Evolutionary conservation across 225 moss, liverwort and hornwort genomes (phyloP), one percentile per base, ranked within the genome.

Genomic region (Marchantia paleacea): DNA sequence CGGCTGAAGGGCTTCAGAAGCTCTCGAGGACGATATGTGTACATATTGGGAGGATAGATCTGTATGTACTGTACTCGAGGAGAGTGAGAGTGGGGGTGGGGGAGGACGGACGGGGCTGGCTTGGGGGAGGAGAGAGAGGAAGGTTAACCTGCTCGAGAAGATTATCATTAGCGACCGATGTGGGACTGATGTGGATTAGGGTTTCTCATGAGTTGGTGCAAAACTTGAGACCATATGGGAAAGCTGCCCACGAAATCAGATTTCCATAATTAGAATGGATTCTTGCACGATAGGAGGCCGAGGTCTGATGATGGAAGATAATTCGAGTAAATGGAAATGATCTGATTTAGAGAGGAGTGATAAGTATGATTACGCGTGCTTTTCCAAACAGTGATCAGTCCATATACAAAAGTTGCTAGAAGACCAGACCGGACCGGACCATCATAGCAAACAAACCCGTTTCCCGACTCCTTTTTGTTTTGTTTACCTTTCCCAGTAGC

Each of bases 221-320:
- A 57, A 19, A 12, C 19, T 57, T 19, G 19, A 57, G 19, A 57
- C 19, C 13, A 12, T 57, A 12, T 57, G 57, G 63, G n/a, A 63
- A 63, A 63, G 20, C n/a, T n/a, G 9, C 11, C 63, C n/a, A 15
- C 18, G 18, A 63, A 63, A 63, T 63, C 63, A 20, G 18, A 63
- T 63, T 63, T 20, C n/a, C 63, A 63, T n/a, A 63, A 63, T 63
- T 63, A 63, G 63, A 15, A n/a, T 20, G 63, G 63, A n/a, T 63
- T 24, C 63, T 63, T 63, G 63, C 22, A 63, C 20, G 63, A 63
- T n/a, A 63, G 18, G 9, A 63, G 22, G 24, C 18, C 63, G 19
- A 20, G 63, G 8, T 20, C 20, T 63, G 63, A 63, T 63, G 63
- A 63, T 63, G 63, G 22, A 63, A 20, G 24, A 20, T 20, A 14